Base-by-base conservation (phyloP, 345 rosid species). In the Rhodomyrtus tomentosa region DNA sequence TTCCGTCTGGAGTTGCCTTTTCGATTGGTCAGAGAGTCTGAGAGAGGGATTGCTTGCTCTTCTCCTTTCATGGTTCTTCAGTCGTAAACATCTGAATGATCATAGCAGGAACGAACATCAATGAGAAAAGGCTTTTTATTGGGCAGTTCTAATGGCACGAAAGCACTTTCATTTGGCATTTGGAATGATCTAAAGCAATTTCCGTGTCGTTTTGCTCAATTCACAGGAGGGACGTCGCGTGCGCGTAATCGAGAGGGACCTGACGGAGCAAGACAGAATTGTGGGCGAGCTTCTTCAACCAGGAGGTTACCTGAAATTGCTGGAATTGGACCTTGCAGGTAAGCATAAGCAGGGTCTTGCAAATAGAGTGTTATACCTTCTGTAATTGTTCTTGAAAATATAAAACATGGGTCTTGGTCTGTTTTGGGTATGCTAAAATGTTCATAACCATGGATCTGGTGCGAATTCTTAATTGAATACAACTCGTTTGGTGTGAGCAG, bases 231-330 rank as follows among this genome's bases (percentile, higher is more conserved):
- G 94, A 81, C 84, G 95, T 3, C 52, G 89, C 62, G 94, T 93
- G 48, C 91, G 55, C 24, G 93, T 92, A 18, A 90, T 93, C 14
- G 95, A 93, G 88, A 91, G 96, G 87, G 93, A 92, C 84, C 86
- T 92, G 83, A 62, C 89, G 1, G 87, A 92, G 72, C 96, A 89
- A 73, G 90, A 93, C 24, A 88, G 92, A 83, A 90, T 93, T n/a
- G 92, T 90, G 1, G 96, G 96, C 68, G 96, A 93, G 81, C 87
- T 90, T 81, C 89, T 93, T 11, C 96, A 91, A 83, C 96, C 93
- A 12, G 95, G 93, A 36, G 96, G 95, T 58, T 92, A 92, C 85
- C 86, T 93, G 45, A 92, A 92, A 85, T 48, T 93, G 82, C 76
- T 88, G 13, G 93, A 92, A 52, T 82, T 93, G 82, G 95, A 92